Evolutionary conservation across 2,329 filamentous ascomycete species (phyloP), one percentile per base, ranked within the genome.

Genomic region (Verticillium nonalfalfae): DNA sequence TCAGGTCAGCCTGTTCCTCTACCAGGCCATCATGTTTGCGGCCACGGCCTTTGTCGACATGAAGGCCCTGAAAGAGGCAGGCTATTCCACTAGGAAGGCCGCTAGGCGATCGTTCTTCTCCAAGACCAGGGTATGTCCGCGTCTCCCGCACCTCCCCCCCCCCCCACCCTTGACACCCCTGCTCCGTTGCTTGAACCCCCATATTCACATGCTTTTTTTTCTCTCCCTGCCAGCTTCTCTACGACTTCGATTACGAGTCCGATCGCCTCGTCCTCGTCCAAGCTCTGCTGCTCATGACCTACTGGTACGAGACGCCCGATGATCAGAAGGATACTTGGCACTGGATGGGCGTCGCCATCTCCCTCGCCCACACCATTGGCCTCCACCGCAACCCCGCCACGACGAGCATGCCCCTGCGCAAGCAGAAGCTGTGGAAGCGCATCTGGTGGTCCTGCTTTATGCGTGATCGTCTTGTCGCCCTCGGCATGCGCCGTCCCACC

Each of bases 391-490:
- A 97, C 69, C 92, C 93, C 1, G 79, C 77, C 21, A 89, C 88
- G 61, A 92, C 90, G 9, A 88, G 85, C 67, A 91, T 97, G 84
- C 84, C 90, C 45, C 75, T 78, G 3, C 82, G 85, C 59, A 89
- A 90, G 69, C 90, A 93, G 71, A 91, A 87, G 69, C 79, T 97
- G 58, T 96, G 93, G 90, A 97, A 96, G 77, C 85, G 93, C 59
- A 95, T 97, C 67, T 98, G 94, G 94, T 98, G 94, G 94, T 96
- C 91, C 36, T 96, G 91, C 65, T 97, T 96, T 71, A 97, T 97
- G 86, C 89, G 93, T 60, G 94, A 98, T 75, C 90, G 93, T 57
- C 82, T 97, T 52, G 93, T 97, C 65, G 94, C 94, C 1, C 79
- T 98, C 13, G 94, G 94, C 61, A 97, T 97, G 93, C 86, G 94